Evolutionary conservation across 305 asterid genomes (phyloP).

Genomic region (Solanum hybrid): DNA sequence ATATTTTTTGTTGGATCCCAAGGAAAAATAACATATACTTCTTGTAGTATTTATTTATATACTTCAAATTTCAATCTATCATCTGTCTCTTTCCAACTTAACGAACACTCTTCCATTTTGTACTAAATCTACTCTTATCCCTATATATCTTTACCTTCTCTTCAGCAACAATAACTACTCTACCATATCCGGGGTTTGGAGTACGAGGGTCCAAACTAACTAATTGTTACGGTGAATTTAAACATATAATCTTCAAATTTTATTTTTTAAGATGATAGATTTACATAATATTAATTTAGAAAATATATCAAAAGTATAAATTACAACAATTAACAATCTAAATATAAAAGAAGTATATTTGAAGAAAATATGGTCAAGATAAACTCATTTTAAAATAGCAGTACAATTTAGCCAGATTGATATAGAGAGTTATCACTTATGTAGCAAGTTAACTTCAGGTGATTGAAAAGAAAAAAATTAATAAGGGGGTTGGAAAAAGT

Average conservation of each 20-base stretch:
- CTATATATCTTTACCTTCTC: conserved; percentile 1
- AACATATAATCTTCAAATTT: not conserved
- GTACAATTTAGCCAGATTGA: not conserved
- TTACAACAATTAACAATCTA: not conserved
- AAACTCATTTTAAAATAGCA: not conserved
- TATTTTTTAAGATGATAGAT: not conserved
- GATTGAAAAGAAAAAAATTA: not conserved
- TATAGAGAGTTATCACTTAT: not conserved
- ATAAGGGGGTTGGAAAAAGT: not conserved
- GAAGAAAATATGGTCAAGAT: not conserved
- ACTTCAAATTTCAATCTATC: conserved; percentile 12
- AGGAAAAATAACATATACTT: conserved; percentile 8
- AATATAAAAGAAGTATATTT: not conserved
- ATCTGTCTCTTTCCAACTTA: conserved; percentile 24
- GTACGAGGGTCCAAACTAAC: not conserved
- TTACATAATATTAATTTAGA: not conserved
- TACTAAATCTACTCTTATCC: not conserved
- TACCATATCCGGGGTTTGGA: not conserved
- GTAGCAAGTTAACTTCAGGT: not conserved
- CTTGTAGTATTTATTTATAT: not conserved
- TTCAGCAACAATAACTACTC: not conserved
- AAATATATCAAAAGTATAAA: not conserved
- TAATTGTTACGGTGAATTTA: not conserved
- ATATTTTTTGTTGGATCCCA: conserved; percentile 32
- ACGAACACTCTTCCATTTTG: conserved; percentile 2